phyloP scores from a whole-genome alignment of 2,329 filamentous ascomycete genomes.

The Penicillium sp. region DNA sequence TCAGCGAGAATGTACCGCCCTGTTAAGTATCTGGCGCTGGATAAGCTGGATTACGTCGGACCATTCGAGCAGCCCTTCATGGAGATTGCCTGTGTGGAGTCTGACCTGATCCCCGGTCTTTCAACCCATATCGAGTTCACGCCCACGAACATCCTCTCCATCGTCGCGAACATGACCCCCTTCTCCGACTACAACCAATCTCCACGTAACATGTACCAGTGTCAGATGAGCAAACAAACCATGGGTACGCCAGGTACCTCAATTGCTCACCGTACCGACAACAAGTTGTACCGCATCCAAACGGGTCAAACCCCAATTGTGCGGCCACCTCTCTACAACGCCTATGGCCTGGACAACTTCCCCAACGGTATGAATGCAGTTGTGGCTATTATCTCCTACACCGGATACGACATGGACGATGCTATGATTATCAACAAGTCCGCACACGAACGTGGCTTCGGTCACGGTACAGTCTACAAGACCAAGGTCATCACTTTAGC shows the following conservation, averaged over 20 bases:
- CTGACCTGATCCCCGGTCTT: slow-evolving; percentile 81
- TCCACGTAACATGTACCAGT: slow-evolving; percentile 98
- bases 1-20: slow-evolving; percentile 84
- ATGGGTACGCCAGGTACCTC: slow-evolving; percentile 95
- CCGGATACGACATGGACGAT: slow-evolving; percentile 99
- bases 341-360: slow-evolving; percentile 96
- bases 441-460: slow-evolving; percentile 91
- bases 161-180: slow-evolving; percentile 96
- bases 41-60: slow-evolving; percentile 82
- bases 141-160: slow-evolving; percentile 94
- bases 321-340: slow-evolving; percentile 86
- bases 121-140: slow-evolving; percentile 92
- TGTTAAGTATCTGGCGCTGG: slow-evolving; percentile 85
- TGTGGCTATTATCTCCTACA: slow-evolving; percentile 97
- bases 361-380: slow-evolving; percentile 94
- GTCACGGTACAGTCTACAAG: slow-evolving; percentile 95
- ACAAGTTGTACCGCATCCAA: slow-evolving; percentile 93
- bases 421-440: slow-evolving; percentile 99
- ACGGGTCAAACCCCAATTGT: slow-evolving; percentile 95
- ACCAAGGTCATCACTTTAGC: slow-evolving; percentile 87
- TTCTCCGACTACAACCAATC: slow-evolving; percentile 99
- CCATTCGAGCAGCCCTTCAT: slow-evolving; percentile 97
- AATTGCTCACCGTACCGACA: slow-evolving; percentile 83
- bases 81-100: slow-evolving; percentile 89
- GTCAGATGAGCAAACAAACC: slow-evolving; percentile 98